Percentiles rank a stretch among this genome's conserved stretches.
Conservation (phyloP, 73 alveolate species). For the Uronychia binucleata region DNA sequence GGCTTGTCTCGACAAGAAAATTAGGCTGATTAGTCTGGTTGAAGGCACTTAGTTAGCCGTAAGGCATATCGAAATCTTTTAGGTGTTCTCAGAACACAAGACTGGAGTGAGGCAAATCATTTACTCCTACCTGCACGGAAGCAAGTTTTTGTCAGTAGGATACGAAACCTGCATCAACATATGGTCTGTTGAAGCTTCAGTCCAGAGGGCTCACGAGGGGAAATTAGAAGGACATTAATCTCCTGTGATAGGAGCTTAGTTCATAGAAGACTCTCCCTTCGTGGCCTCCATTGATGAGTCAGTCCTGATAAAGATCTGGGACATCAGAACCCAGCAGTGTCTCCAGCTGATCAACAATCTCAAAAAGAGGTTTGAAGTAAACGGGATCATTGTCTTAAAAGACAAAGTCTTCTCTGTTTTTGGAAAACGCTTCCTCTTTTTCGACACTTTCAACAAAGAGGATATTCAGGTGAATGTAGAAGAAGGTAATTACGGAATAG, state of each 20-base stretch:
- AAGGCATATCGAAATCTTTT: not conserved
- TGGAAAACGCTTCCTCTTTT: slow-evolving; percentile 73
- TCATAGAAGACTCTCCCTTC: slow-evolving; percentile 82
- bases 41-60: slow-evolving; percentile 82
- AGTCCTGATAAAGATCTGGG: slow-evolving; percentile 92
- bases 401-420: slow-evolving; percentile 18
- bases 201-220: slow-evolving; percentile 87
- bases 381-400: slow-evolving; percentile 15
- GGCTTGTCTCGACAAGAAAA: slow-evolving; percentile 92
- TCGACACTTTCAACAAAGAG: slow-evolving; percentile 29
- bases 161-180: slow-evolving; percentile 88
- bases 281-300: slow-evolving; percentile 91
- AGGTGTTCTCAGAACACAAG: slow-evolving; percentile 46
- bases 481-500: slow-evolving; percentile 78
- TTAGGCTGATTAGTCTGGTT: slow-evolving; percentile 76
- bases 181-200: slow-evolving; percentile 90
- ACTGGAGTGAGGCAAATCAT: slow-evolving; percentile 78
- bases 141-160: slow-evolving; percentile 85
- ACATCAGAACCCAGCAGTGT: slow-evolving; percentile 75
- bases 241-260: slow-evolving; percentile 86
- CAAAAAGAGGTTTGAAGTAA: slow-evolving; percentile 30
- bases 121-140: slow-evolving; percentile 81
- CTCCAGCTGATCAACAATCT: slow-evolving; percentile 77
- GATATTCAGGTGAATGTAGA: slow-evolving; percentile 7
- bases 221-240: slow-evolving; percentile 92